Conservation (phyloP, 805 yeast genomes). For the Candida qinlingensis region DNA sequence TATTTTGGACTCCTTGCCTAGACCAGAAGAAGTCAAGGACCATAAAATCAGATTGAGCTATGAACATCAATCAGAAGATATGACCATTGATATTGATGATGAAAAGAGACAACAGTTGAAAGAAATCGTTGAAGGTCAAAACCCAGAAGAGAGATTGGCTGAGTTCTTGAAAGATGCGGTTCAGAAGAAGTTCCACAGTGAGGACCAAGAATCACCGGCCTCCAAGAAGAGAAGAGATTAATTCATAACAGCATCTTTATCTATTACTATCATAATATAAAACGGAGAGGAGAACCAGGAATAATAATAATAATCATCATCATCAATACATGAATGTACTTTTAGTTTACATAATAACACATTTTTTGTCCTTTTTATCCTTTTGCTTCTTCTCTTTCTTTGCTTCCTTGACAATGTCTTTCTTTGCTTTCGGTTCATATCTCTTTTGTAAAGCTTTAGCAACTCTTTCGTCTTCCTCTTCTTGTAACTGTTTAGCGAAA, state of each 20-base stretch:
- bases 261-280: no score
- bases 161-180: constrained; percentile 64
- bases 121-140: constrained; percentile 68
- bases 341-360: constrained; percentile 19
- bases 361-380: constrained; percentile 15
- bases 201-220: constrained; percentile 23
- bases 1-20: constrained; percentile 10
- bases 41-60: constrained; percentile 53
- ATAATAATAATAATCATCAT: neutral
- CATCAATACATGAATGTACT: neutral
- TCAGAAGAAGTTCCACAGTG: constrained; percentile 41
- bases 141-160: constrained; percentile 74
- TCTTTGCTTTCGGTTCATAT: constrained; percentile 18
- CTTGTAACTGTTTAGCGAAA: constrained; percentile 43
- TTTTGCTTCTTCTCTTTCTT: constrained; percentile 10
- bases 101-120: constrained; percentile 62
- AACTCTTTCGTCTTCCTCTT: constrained; percentile 48
- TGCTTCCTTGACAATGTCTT: constrained; percentile 1
- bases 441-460: constrained; percentile 41
- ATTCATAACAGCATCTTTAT: neutral
- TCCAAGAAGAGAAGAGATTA: constrained; percentile 33
- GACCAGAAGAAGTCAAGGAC: constrained; percentile 27
- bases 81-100: constrained; percentile 40
- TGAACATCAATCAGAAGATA: constrained; percentile 37
- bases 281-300: neutral